Evolutionary conservation across 768 basidiomycete species (phyloP).

Genomic region (Pulveroboletus sp.): DNA sequence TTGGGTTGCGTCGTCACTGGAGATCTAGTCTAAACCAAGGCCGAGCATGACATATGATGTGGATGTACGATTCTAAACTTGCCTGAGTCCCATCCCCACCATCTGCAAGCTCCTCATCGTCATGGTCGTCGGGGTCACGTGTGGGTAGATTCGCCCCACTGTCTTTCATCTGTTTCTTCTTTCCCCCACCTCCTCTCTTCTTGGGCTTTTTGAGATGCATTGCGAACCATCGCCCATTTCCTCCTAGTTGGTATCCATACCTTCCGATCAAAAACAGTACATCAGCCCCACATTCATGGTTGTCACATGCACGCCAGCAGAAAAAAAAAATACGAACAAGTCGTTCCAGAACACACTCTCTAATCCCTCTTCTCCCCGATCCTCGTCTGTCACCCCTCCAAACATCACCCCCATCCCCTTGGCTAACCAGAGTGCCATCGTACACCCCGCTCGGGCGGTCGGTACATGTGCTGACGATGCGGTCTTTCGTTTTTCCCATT

Average conservation of each 20-base stretch:
- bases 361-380: constrained; percentile 75
- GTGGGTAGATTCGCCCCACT: background rate
- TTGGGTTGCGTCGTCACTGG: background rate
- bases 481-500: constrained; percentile 85
- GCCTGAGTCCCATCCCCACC: constrained; percentile 9
- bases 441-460: constrained; percentile 70
- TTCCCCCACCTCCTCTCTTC: constrained; percentile 33
- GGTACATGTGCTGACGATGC: constrained; percentile 57
- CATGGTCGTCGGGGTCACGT: constrained; percentile 5
- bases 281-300: background rate
- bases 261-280: constrained; percentile 33
- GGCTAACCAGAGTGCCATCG: constrained; percentile 76
- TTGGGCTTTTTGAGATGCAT: constrained; percentile 68
- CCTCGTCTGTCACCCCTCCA: constrained; percentile 86
- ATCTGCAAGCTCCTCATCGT: constrained; percentile 12
- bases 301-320: too few species aligned
- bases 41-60: background rate
- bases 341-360: constrained; percentile 88
- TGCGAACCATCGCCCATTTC: constrained; percentile 75
- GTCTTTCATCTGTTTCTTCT: constrained; percentile 36
- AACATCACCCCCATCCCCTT: constrained; percentile 75
- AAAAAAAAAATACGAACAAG: constrained; percentile 34
- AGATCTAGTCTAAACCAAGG: background rate
- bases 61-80: background rate
- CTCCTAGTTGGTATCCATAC: constrained; percentile 70